A percentile compares a stretch with the other conserved stretches of the same genome.
phyloP scores from a whole-genome alignment of 306 rosid species.

The Lablab purpureus region DNA sequence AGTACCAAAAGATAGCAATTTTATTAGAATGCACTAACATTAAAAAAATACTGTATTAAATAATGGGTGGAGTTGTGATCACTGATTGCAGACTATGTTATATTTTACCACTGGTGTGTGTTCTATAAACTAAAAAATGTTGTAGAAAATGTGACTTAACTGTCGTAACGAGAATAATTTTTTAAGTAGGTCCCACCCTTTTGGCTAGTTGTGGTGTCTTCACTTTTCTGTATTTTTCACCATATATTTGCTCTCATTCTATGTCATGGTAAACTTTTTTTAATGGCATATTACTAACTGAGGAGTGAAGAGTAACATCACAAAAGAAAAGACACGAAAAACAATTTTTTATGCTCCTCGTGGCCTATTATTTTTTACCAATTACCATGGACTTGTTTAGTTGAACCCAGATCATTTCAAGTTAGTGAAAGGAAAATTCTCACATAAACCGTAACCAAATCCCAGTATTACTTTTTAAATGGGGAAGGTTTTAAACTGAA shows the following conservation, averaged over 20 bases:
- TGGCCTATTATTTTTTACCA: slow-evolving; percentile 31
- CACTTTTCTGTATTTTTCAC: slow-evolving; percentile 1
- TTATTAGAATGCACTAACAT: neutral
- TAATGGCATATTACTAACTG: slow-evolving; percentile 7
- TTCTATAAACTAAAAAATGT: slow-evolving; percentile 29
- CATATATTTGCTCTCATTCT: neutral
- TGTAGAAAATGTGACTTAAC: slow-evolving; percentile 58
- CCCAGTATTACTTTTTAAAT: neutral
- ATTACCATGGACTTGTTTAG: slow-evolving; percentile 12
- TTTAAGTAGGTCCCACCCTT: slow-evolving; percentile 51
- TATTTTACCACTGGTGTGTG: neutral
- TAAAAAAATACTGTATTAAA: neutral
- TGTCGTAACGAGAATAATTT: slow-evolving; percentile 60
- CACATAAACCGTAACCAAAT: neutral
- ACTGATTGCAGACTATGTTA: neutral
- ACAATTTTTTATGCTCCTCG: slow-evolving; percentile 14
- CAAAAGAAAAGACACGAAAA: slow-evolving; percentile 12
- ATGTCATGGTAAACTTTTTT: slow-evolving; percentile 28
- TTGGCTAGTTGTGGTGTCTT: slow-evolving; percentile 51
- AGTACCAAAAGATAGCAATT: neutral
- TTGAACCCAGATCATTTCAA: neutral
- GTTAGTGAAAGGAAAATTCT: neutral
- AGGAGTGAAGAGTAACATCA: neutral
- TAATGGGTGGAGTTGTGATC: neutral
- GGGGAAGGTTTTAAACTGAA: neutral